These are phyloP conservation scores for Hanseniaspora gamundiae DNA, from an alignment of 1,139 yeast genomes.

Conservation along the genomic window DNA sequence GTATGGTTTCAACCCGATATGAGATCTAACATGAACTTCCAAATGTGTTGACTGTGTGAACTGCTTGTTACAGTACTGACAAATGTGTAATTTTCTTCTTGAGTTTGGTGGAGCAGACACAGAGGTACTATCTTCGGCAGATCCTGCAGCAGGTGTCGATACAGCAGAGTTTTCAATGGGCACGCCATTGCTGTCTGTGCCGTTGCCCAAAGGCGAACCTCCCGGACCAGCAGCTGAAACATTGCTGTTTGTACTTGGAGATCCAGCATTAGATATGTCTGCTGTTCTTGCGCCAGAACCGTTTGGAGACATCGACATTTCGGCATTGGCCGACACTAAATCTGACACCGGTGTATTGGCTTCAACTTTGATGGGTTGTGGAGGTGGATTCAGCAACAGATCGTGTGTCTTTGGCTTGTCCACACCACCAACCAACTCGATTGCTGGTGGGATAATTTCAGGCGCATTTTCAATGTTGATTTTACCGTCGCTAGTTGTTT, in stretches of 20 bases:
- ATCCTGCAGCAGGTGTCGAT: not conserved
- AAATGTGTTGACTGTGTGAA: conserved; percentile 69
- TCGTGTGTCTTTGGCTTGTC: conserved; percentile 41
- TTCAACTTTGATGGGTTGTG: conserved; percentile 12
- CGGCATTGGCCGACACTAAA: not conserved
- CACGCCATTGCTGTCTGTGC: not conserved
- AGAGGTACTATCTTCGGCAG: not conserved
- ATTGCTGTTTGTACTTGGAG: conserved; percentile 4
- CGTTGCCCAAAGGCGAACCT: no score
- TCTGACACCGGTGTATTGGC: not conserved
- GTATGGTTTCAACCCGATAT: conserved; percentile 68
- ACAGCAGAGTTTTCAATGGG: not conserved
- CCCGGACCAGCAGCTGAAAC: no score
- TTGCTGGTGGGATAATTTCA: conserved; percentile 46
- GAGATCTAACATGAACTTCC: conserved; percentile 69
- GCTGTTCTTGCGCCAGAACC: not conserved
- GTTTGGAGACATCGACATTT: not conserved
- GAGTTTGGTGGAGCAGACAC: conserved; percentile 13
- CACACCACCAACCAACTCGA: conserved; percentile 70
- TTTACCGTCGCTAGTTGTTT: conserved; percentile 6
- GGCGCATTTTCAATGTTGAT: conserved; percentile 14
- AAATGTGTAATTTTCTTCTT: conserved; percentile 51
- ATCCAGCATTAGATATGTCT: not conserved
- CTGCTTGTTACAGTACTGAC: conserved; percentile 55
- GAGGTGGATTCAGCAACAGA: not conserved